These are phyloP conservation scores for Delonix regia DNA, from an alignment of 306 rosid species.

Conservation along the genomic window DNA sequence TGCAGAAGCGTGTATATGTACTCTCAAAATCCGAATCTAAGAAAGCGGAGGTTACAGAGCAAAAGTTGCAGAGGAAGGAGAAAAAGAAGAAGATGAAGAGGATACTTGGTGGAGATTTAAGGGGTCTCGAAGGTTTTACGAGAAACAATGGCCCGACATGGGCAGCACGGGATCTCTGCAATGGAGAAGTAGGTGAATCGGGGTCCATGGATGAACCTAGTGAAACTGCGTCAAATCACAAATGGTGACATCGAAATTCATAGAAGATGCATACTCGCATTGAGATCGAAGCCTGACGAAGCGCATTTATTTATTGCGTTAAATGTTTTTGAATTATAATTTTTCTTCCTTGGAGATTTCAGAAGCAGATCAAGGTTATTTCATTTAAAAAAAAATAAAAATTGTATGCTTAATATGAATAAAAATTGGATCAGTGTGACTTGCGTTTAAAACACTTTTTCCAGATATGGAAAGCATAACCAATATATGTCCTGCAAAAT, in stretches of 20 bases:
- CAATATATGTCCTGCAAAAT: not conserved
- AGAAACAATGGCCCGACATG: not conserved
- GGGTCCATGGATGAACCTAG: slow-evolving; percentile 42
- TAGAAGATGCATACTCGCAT: slow-evolving; percentile 13
- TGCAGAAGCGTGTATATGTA: slow-evolving; percentile 57
- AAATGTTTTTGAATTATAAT: not conserved
- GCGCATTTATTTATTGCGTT: not conserved
- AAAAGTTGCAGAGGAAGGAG: slow-evolving; percentile 29
- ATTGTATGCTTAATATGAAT: too few relatives aligned
- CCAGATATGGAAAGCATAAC: not conserved
- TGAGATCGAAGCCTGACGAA: slow-evolving; percentile 5
- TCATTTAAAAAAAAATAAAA: not conserved
- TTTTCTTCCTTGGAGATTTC: not conserved
- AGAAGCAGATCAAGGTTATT: not conserved
- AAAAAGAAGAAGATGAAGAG: slow-evolving; percentile 31
- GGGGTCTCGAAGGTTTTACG: slow-evolving; percentile 29
- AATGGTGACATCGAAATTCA: not conserved
- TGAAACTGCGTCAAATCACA: slow-evolving; percentile 28
- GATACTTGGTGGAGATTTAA: not conserved
- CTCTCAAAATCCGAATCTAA: slow-evolving; percentile 21
- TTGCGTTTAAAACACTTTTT: not conserved
- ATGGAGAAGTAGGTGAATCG: slow-evolving; percentile 34
- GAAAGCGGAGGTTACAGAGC: slow-evolving; percentile 9
- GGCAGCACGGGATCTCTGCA: slow-evolving; percentile 33
- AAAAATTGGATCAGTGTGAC: not conserved